A percentile compares a stretch with the other conserved stretches of the same genome.
phyloP scores from a whole-genome alignment of 139 green algal species.

The Haematococcus sp. region DNA sequence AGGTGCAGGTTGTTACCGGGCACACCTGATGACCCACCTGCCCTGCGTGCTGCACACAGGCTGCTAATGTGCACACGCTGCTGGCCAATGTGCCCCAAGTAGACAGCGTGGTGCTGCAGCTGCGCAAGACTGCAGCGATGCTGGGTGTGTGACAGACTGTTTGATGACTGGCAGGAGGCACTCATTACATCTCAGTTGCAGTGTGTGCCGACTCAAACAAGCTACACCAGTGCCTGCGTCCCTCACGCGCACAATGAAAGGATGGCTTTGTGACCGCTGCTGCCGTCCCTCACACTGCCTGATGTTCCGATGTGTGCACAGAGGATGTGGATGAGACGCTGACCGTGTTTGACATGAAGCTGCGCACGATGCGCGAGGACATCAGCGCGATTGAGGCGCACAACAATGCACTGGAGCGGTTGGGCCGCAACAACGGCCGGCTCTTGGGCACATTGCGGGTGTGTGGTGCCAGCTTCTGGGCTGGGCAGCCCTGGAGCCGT shows the following conservation, averaged over 20 bases:
- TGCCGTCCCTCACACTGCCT: too few relatives aligned
- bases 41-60: constrained; percentile 1
- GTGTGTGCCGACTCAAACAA: too few relatives aligned
- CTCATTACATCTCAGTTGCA: too few relatives aligned
- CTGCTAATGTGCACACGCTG: constrained; percentile 48
- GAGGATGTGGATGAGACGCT: constrained; percentile 54
- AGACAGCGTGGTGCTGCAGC: constrained; percentile 43
- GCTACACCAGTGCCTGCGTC: too few relatives aligned
- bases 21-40: neutral
- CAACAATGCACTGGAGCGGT: constrained; percentile 55
- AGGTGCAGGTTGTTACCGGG: neutral
- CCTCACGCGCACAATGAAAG: too few relatives aligned
- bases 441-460: constrained; percentile 37
- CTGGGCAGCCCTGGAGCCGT: neutral
- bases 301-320: neutral
- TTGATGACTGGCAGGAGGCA: too few relatives aligned
- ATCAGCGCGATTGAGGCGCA: constrained; percentile 59
- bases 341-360: constrained; percentile 63
- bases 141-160: constrained; percentile 29
- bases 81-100: constrained; percentile 43
- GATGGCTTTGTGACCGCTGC: too few relatives aligned
- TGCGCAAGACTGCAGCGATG: constrained; percentile 30
- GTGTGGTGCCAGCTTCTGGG: neutral
- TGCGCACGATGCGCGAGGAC: constrained; percentile 61
- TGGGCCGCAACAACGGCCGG: constrained; percentile 41